Base-by-base conservation (phyloP, 305 asterid species). In the Solanum hybrid region DNA sequence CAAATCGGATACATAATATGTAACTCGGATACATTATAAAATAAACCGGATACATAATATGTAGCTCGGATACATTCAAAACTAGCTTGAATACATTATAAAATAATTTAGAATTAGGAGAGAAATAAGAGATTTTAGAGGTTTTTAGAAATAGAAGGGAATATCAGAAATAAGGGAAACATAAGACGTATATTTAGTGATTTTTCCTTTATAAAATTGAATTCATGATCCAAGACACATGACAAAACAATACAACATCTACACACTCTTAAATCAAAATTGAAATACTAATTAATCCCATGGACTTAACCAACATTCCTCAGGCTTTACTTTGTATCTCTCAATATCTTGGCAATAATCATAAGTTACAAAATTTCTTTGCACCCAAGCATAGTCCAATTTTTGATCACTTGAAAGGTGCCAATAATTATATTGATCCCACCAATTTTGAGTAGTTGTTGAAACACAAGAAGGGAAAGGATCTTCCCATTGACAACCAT, bases 371-470 rank as follows among this genome's bases (percentile, higher is more conserved):
- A 97, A 97, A 89, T 96, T 97, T 92, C 99, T 92, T 91, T 93
- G 94, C 75, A 97, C 98, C 99, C 99, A 97, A 31, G 93, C 94
- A 79, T 94, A 95, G 64, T 97, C 98, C 90, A n/a, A 26, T 92
- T 95, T 94, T 93, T 97, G 95, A 40, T 91, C 93, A 0, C 91
- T 91, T 1, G 97, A 91, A 4, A 97, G 95, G 85, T 97, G 98
- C 98, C 98, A 96, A 18, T 98, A 95, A 7, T 89, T 71, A 92
- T 94, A 95, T 86, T 95, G 97, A 88, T 97, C 99, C 99, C 99
- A 97, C 98, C 99, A 97, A 22, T 94, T 89, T 31, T 94, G 69
- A 0, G 98, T 95, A 5, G 99, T 97, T 88, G 98, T 95, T 8
- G 99, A 82, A 5, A 96, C 98, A 83, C 99, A 97, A 6, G 92